phyloP scores from a whole-genome alignment of 2,329 filamentous ascomycete genomes.

The Albifimbria verrucaria region DNA sequence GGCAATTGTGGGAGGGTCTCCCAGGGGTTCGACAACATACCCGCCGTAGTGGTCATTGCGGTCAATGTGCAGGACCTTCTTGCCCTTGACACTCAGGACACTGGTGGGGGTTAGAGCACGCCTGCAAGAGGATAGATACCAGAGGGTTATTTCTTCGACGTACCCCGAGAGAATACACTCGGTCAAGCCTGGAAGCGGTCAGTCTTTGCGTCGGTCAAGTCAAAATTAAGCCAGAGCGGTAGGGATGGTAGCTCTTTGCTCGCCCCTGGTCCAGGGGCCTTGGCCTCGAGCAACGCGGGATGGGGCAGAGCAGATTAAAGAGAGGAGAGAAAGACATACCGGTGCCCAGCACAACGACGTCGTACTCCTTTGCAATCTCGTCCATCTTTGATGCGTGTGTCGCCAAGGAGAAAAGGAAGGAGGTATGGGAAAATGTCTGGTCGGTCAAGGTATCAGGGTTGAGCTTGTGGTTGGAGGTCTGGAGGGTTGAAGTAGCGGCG shows the following conservation, averaged over 20 bases:
- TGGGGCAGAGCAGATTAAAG: constrained; percentile 5
- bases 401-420: not conserved
- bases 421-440: not conserved
- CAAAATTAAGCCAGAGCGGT: not conserved
- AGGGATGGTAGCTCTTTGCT: not conserved
- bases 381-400: constrained; percentile 63
- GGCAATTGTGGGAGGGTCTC: no score
- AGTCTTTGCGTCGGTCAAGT: not conserved
- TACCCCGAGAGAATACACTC: constrained; percentile 99
- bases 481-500: constrained; percentile 1
- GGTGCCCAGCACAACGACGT: constrained; percentile 97
- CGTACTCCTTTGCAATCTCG: constrained; percentile 97
- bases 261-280: constrained; percentile 10
- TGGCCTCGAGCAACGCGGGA: constrained; percentile 7
- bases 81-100: constrained; percentile 95
- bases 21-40: constrained; percentile 54
- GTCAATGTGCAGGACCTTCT: constrained; percentile 99
- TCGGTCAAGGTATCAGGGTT: not conserved
- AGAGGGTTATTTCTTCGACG: no score
- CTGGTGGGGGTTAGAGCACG: constrained; percentile 28
- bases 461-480: not conserved
- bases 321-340: constrained; percentile 55
- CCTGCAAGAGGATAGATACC: no score
- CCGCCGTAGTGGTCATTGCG: constrained; percentile 98
- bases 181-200: constrained; percentile 69